Conservation (phyloP, 2,329 filamentous ascomycete genomes). For the Fusarium sp. region DNA sequence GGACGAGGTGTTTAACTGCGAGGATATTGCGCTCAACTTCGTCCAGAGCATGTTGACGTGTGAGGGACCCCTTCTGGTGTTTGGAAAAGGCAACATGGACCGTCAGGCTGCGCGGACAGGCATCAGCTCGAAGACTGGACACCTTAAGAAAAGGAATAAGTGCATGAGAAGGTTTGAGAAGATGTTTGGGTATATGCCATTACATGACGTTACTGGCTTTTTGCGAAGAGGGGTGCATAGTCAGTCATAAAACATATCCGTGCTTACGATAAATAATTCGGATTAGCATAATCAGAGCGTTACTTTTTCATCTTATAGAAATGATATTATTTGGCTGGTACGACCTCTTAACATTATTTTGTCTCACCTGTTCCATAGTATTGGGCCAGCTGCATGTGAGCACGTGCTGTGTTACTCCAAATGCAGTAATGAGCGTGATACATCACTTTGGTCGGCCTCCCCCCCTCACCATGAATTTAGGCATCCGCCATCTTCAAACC, state of each 20-base stretch:
- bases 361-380: not conserved
- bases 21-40: constrained; percentile 57
- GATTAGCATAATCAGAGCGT: too few species aligned
- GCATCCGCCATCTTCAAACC: too few species aligned
- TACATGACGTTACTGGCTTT: not conserved
- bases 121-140: not conserved
- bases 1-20: constrained; percentile 55
- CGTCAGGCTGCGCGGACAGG: not conserved
- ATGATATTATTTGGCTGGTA: too few species aligned
- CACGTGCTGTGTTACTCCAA: too few species aligned
- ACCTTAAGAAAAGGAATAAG: not conserved
- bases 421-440: too few species aligned
- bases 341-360: too few species aligned
- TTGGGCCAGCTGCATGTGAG: too few species aligned
- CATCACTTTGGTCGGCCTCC: too few species aligned
- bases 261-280: too few species aligned
- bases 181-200: constrained; percentile 3
- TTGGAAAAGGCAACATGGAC: constrained; percentile 34
- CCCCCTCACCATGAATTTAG: too few species aligned
- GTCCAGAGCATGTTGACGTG: constrained; percentile 51
- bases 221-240: not conserved
- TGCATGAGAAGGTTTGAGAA: constrained; percentile 2
- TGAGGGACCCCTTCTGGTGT: constrained; percentile 51
- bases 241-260: not conserved
- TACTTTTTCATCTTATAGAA: too few species aligned